Conservation (phyloP, 345 rosid species). For the Eutrema japonicum region DNA sequence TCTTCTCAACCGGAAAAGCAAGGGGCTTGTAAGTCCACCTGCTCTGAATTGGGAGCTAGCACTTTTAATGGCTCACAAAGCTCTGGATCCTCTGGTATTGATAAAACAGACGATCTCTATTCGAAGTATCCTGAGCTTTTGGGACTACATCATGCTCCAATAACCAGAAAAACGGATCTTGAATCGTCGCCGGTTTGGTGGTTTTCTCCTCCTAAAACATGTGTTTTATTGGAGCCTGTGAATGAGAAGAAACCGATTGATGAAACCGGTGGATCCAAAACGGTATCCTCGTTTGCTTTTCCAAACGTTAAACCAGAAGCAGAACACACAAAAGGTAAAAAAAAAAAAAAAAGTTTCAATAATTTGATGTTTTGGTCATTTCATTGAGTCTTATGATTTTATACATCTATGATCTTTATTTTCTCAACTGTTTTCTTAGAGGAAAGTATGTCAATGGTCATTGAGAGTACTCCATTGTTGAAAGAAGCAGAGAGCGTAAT, state of each 20-base stretch:
- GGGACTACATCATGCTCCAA: slow-evolving; percentile 59
- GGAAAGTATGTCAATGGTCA: slow-evolving; percentile 34
- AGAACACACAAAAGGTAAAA: slow-evolving; percentile 35
- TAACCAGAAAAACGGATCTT: slow-evolving; percentile 50
- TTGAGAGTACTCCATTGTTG: slow-evolving; percentile 70
- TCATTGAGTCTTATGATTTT: slow-evolving; percentile 9
- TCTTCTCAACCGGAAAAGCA: slow-evolving; percentile 41
- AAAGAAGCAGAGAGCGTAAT: slow-evolving; percentile 58
- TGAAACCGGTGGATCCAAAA: slow-evolving; percentile 31
- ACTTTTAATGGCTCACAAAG: slow-evolving; percentile 40
- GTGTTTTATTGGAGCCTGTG: slow-evolving; percentile 68
- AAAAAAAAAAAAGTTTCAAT: slow-evolving; percentile 22
- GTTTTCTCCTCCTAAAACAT: slow-evolving; percentile 89
- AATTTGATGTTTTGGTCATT: slow-evolving; percentile 1
- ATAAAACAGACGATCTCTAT: slow-evolving; percentile 50
- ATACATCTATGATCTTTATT: background rate
- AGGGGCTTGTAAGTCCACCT: slow-evolving; percentile 55
- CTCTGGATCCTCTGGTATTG: slow-evolving; percentile 65
- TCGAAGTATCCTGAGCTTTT: slow-evolving; percentile 76
- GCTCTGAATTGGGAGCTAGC: slow-evolving; percentile 54
- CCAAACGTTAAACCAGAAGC: slow-evolving; percentile 19
- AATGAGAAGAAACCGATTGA: slow-evolving; percentile 48
- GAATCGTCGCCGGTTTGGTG: slow-evolving; percentile 78
- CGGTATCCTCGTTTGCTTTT: slow-evolving; percentile 15
- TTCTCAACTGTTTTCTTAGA: slow-evolving; percentile 17